Evolutionary conservation across 257 asterid species (phyloP).

Genomic region (Sherardia arvensis): DNA sequence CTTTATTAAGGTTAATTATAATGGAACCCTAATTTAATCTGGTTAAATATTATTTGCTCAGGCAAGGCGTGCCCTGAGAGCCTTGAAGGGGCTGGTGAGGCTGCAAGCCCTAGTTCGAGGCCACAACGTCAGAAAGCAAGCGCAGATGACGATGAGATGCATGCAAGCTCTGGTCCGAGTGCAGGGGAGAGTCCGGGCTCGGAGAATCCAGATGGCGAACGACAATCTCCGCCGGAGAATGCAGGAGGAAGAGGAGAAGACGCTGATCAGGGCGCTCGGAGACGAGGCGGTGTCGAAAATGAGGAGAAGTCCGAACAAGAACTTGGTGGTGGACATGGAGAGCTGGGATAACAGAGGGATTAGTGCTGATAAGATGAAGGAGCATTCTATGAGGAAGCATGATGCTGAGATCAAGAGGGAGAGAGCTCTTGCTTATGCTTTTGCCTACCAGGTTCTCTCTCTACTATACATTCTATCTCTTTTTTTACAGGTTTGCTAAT

Average conservation of each 20-base stretch:
- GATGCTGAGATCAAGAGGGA: conserved; percentile 54
- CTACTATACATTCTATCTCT: too few species aligned
- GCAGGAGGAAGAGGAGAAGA: conserved; percentile 30
- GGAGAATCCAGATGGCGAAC: conserved; percentile 50
- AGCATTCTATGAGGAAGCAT: conserved; percentile 34
- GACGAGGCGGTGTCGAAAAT: conserved; percentile 28
- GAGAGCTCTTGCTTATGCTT: conserved; percentile 67
- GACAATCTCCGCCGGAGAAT: conserved; percentile 35
- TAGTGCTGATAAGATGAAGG: conserved; percentile 37
- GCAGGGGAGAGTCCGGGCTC: conserved; percentile 77
- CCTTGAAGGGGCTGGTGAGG: conserved; percentile 85
- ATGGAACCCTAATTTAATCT: neutral
- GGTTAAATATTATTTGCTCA: conserved; percentile 13
- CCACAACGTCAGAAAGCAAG: conserved; percentile 84
- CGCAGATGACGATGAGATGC: conserved; percentile 95
- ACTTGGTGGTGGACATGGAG: conserved; percentile 34
- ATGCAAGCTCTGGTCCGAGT: conserved; percentile 94
- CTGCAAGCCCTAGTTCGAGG: conserved; percentile 93
- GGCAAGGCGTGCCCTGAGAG: conserved; percentile 90
- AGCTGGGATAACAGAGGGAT: conserved; percentile 41
- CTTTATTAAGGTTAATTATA: too few species aligned
- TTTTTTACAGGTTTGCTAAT: too few species aligned
- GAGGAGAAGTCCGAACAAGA: conserved; percentile 27
- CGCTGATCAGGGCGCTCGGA: neutral
- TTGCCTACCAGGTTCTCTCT: conserved; percentile 52